phyloP scores from a whole-genome alignment of 2,329 filamentous ascomycete species.

The Albifimbria verrucaria region DNA sequence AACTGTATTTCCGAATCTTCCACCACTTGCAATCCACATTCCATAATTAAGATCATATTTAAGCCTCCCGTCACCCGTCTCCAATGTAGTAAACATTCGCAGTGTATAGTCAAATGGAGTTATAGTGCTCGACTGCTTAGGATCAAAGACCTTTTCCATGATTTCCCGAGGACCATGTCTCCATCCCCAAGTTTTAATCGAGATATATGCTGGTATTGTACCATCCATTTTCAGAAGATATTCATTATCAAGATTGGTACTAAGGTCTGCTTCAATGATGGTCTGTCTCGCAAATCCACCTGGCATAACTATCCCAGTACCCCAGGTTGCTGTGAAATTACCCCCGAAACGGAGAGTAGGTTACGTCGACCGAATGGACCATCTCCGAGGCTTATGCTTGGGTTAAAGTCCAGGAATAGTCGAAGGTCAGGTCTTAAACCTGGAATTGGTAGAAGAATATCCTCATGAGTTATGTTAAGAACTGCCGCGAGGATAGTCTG shows the following conservation, averaged over 20 bases:
- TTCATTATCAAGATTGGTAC: background rate
- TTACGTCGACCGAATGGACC: background rate
- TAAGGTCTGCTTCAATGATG: background rate
- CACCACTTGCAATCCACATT: background rate
- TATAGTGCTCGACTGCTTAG: background rate
- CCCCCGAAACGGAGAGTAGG: background rate
- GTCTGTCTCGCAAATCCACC: background rate
- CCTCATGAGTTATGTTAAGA: background rate
- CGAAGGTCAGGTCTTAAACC: background rate
- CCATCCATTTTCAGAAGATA: background rate
- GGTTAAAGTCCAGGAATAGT: background rate
- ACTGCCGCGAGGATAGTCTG: background rate
- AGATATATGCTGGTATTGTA: background rate
- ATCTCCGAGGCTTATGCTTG: background rate
- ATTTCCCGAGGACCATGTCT: background rate
- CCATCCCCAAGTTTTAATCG: background rate
- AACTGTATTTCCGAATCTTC: background rate
- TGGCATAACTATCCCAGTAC: background rate
- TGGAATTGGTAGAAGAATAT: background rate
- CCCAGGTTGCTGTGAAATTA: background rate
- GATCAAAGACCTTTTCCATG: background rate
- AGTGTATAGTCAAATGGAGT: background rate
- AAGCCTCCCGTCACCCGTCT: background rate
- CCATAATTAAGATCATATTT: background rate
- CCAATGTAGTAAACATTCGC: background rate